Evolutionary conservation across 345 rosid species (phyloP), one percentile per base, ranked within the genome.

Genomic region (Schrenkiella parvula): DNA sequence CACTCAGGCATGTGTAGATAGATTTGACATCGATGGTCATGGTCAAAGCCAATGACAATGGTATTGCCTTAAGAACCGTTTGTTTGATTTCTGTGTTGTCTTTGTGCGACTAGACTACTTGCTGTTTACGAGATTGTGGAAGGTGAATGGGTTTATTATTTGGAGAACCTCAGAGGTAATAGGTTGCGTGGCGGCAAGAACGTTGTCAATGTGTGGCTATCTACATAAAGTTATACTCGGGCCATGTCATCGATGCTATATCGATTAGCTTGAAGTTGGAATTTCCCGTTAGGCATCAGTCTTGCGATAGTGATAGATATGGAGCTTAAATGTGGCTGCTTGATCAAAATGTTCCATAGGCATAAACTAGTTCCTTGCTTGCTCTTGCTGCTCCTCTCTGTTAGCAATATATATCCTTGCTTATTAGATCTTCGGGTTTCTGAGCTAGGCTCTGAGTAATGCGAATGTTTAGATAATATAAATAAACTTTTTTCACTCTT

Each of bases 101-200:
- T 39, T 13, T 71, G 62, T 15, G 46, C 18, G 17, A 15, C 46
- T n/a, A 10, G 38, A 26, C 21, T 34, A 71, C 34, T 60, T 26
- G 68, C 9, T 32, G 65, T 22, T 48, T 58, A 47, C 32, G 15
- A n/a, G 17, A 41, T 25, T 17, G 23, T 41, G 29, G 39, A 54
- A 43, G 35, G 31, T 56, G 26, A 8, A 34, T 53, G 38, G 37
- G 50, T 48, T 64, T 64, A 11, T 64, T 32, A 15, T 32, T 47
- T 34, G 29, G 14, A 66, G 64, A 35, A 43, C 52, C 43, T 56
- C 43, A 8, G 15, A 31, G 51, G 57, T 69, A 31, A 52, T 39
- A 41, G 76, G 53, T 31, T 55, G 14, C 65, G 52, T 56, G 58
- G 35, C 59, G 37, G 50, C 39, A 54, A 72, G 38, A 64, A 34